These are phyloP conservation scores for Fusarium sp. DNA, from an alignment of 2,329 filamentous ascomycete genomes.

Conservation along the genomic window DNA sequence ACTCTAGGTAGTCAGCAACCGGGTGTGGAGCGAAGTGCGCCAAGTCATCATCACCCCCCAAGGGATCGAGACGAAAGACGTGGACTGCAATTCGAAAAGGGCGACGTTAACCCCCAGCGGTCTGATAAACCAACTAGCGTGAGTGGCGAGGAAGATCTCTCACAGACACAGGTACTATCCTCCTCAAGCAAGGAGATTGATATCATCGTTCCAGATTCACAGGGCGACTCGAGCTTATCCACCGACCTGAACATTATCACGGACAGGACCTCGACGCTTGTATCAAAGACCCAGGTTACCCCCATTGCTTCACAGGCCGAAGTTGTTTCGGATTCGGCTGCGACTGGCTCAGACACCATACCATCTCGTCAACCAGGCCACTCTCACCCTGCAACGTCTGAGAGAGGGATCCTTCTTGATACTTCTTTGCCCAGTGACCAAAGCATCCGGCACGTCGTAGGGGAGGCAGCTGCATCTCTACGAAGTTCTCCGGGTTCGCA, in stretches of 20 bases:
- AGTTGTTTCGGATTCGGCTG: constrained; percentile 20
- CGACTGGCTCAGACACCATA: constrained; percentile 27
- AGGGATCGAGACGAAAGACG: neutral
- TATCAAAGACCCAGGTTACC: neutral
- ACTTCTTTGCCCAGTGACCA: neutral
- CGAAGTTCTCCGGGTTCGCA: neutral
- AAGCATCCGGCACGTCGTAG: neutral
- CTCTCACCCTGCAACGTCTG: neutral
- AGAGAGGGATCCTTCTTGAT: neutral
- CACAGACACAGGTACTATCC: neutral
- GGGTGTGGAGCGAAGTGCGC: neutral
- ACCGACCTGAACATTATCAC: neutral
- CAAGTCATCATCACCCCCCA: neutral
- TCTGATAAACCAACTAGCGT: neutral
- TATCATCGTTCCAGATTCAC: constrained; percentile 37
- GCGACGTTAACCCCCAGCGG: neutral
- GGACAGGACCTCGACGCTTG: neutral
- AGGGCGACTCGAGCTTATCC: constrained; percentile 24
- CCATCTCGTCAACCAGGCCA: constrained; percentile 44
- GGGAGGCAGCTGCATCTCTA: neutral
- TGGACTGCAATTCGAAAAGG: neutral
- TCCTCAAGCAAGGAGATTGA: constrained; percentile 5
- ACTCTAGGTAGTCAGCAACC: neutral
- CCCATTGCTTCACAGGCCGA: constrained; percentile 12
- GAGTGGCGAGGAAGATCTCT: neutral